A percentile compares a stretch with the other conserved stretches of the same genome.
These are phyloP conservation scores for Acacia concinna DNA, from an alignment of 331 rosid genomes.

Conservation along the genomic window DNA sequence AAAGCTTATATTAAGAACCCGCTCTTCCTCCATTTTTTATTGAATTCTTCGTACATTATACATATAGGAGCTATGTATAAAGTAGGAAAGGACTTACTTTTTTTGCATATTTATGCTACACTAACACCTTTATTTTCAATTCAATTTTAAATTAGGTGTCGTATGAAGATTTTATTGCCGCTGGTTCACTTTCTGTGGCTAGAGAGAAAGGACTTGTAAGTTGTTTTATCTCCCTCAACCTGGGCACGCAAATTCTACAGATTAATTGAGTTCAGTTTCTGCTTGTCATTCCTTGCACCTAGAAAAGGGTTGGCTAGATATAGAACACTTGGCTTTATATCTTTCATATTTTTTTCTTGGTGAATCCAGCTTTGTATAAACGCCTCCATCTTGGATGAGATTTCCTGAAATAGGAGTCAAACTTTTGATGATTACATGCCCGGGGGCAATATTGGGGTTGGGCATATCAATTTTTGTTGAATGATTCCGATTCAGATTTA, in stretches of 20 bases:
- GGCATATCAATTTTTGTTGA: not conserved
- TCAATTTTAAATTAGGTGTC: conserved; percentile 61
- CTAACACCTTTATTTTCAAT: not conserved
- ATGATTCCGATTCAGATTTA: not conserved
- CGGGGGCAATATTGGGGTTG: not conserved
- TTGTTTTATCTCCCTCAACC: conserved; percentile 2
- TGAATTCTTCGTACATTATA: not conserved
- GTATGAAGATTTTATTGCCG: conserved; percentile 76
- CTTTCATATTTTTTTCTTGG: not conserved
- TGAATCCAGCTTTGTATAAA: not conserved
- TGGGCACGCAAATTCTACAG: not conserved
- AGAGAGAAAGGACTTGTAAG: conserved; percentile 96
- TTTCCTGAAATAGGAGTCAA: not conserved
- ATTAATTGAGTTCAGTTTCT: not conserved
- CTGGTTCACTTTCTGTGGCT: conserved; percentile 88
- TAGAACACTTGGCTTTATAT: not conserved
- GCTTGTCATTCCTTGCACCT: not conserved
- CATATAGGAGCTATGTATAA: not conserved
- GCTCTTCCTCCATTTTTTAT: not conserved
- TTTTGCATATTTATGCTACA: not conserved
- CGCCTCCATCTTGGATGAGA: not conserved
- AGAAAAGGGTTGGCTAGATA: not conserved
- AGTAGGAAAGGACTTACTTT: not conserved
- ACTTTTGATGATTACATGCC: not conserved
- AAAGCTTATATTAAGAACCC: conserved; percentile 3